phyloP scores from a whole-genome alignment of 2,329 filamentous ascomycete genomes.

The Chrysoporthe deuterocubensis region DNA sequence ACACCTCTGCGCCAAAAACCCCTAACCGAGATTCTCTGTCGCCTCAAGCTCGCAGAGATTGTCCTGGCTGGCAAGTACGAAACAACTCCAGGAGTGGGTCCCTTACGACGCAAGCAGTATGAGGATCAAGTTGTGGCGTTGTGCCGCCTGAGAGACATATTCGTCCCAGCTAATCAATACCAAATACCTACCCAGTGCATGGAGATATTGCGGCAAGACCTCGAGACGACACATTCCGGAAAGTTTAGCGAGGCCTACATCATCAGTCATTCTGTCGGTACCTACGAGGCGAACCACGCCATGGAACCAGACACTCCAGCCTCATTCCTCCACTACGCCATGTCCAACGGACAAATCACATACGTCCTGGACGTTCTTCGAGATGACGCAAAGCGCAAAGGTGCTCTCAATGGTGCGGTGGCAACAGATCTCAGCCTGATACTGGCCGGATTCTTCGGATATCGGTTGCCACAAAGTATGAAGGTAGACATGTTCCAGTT shows the following conservation, averaged over 20 bases:
- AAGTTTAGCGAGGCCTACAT: neutral
- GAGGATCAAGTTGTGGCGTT: neutral
- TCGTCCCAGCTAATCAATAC: neutral
- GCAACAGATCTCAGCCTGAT: neutral
- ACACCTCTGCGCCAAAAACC: neutral
- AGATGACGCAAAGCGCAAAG: neutral
- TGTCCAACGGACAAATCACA: neutral
- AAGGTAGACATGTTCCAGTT: neutral
- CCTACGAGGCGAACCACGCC: neutral
- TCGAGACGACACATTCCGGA: neutral
- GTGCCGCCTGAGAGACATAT: neutral
- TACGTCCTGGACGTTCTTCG: conserved; percentile 2
- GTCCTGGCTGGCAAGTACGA: conserved; percentile 5
- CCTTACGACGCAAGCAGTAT: neutral
- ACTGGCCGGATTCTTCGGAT: conserved; percentile 4
- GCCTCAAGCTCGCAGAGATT: conserved; percentile 8
- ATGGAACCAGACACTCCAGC: neutral
- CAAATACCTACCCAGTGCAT: neutral
- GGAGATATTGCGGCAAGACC: neutral
- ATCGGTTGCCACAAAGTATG: neutral
- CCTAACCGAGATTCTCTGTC: neutral
- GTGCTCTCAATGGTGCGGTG: neutral
- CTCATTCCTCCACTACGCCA: neutral
- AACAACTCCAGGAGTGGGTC: neutral
- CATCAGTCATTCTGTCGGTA: neutral